Percentiles rank a stretch among this genome's conserved stretches.
These are phyloP conservation scores for Ramaria sp. DNA, from an alignment of 768 basidiomycete genomes.

Conservation along the genomic window DNA sequence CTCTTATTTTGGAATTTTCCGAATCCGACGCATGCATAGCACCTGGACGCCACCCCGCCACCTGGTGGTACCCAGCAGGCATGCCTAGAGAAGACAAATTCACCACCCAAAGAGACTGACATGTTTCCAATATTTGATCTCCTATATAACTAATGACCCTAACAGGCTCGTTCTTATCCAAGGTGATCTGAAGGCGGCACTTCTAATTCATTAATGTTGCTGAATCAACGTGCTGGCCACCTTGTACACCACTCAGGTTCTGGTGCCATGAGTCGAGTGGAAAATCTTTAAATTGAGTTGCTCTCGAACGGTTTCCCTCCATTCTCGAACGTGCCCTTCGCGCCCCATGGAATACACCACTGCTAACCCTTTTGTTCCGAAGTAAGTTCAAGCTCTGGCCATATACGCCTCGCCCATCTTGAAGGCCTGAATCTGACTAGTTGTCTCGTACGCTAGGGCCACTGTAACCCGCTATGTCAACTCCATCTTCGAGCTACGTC, in stretches of 20 bases:
- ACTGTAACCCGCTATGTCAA: neutral
- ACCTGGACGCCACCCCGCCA: too few species aligned
- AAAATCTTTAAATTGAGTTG: neutral
- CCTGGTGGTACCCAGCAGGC: too few species aligned
- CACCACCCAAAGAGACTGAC: neutral
- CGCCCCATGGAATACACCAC: neutral
- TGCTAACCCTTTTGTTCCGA: neutral
- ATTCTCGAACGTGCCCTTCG: neutral
- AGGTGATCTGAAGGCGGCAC: neutral
- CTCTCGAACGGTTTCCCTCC: neutral
- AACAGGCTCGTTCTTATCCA: neutral
- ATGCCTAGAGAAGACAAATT: too few species aligned
- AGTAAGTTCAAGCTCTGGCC: neutral
- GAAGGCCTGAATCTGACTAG: too few species aligned
- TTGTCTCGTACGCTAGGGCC: neutral
- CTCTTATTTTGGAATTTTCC: too few species aligned
- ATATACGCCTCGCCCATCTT: neutral
- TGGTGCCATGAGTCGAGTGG: neutral
- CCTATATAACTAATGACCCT: neutral
- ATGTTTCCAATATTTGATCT: neutral
- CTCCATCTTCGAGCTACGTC: neutral
- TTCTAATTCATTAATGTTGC: neutral
- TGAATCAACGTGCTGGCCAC: neutral
- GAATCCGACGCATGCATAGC: too few species aligned
- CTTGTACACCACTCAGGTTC: neutral